A percentile compares a stretch with the other conserved stretches of the same genome.
Evolutionary conservation across 345 rosid genomes (phyloP).

Genomic region (Euphorbia peplus): DNA sequence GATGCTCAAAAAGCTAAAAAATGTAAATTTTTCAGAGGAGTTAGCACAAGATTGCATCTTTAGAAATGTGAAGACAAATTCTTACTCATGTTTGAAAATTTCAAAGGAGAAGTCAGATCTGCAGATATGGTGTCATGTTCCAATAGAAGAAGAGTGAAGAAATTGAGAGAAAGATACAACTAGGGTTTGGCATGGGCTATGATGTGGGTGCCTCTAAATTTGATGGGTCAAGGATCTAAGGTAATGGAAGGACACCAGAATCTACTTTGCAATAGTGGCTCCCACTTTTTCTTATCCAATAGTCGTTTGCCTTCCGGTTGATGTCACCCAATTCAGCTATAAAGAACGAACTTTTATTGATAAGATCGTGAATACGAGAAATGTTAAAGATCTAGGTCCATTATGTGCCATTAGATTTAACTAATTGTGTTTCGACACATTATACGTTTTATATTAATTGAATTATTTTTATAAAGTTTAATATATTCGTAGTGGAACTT

Average conservation of each 20-base stretch:
- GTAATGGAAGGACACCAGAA: conserved; percentile 8
- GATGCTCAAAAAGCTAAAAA: conserved; percentile 11
- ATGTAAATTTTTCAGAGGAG: background rate
- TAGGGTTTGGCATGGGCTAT: conserved; percentile 5
- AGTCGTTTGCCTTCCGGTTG: background rate
- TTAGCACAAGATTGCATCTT: background rate
- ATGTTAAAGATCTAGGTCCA: too few relatives aligned
- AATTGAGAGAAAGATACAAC: background rate
- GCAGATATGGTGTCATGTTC: too few relatives aligned
- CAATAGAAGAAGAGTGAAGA: background rate
- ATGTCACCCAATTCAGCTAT: too few relatives aligned
- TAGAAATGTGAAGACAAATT: conserved; percentile 4
- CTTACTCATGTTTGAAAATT: background rate
- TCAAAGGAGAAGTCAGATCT: conserved; percentile 6
- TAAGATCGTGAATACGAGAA: too few relatives aligned
- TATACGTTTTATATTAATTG: too few relatives aligned
- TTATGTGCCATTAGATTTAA: too few relatives aligned
- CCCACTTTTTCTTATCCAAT: conserved; percentile 26
- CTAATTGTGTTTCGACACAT: too few relatives aligned
- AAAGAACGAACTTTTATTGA: too few relatives aligned
- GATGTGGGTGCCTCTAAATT: conserved; percentile 3
- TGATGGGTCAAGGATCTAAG: conserved; percentile 14
- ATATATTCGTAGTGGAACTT: too few relatives aligned
- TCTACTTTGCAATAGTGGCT: conserved; percentile 5
- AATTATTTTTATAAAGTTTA: too few relatives aligned